Evolutionary conservation across 495 filamentous ascomycete species (phyloP).

Genomic region (Penicillium desertorum): DNA sequence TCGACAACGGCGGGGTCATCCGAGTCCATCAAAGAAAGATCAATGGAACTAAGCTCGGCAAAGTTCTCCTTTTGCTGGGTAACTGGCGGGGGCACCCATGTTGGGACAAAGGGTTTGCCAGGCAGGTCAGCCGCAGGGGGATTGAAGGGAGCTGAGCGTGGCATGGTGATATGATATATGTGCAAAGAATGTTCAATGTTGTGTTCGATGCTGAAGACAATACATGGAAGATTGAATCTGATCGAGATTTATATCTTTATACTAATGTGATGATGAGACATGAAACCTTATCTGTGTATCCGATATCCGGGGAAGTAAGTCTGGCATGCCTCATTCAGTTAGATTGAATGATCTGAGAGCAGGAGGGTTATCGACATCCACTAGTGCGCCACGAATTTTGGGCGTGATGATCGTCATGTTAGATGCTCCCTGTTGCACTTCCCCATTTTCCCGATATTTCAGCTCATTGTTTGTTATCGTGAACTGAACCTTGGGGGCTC

Average conservation of each 20-base stretch:
- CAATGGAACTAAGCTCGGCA: slow-evolving; percentile 42
- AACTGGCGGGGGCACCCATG: slow-evolving; percentile 42
- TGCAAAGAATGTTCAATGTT: slow-evolving; percentile 1
- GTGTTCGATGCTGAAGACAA: slow-evolving; percentile 1
- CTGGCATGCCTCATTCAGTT: neutral
- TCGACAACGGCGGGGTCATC: slow-evolving; percentile 39
- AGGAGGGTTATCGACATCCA: neutral
- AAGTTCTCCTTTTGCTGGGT: slow-evolving; percentile 41
- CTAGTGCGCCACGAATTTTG: neutral
- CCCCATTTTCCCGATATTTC: neutral
- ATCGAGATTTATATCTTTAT: slow-evolving; percentile 14
- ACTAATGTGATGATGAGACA: neutral
- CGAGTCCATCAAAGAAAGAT: slow-evolving; percentile 38
- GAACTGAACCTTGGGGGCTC: neutral
- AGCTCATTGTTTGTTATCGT: neutral
- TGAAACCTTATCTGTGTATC: slow-evolving; percentile 8
- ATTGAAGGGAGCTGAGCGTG: slow-evolving; percentile 40
- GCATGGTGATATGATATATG: slow-evolving; percentile 19
- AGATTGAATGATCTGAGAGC: neutral
- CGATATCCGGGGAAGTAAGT: neutral
- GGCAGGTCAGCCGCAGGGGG: slow-evolving; percentile 36
- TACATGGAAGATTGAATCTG: neutral
- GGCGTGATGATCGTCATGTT: neutral
- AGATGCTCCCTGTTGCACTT: neutral
- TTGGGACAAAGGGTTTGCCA: slow-evolving; percentile 42